Evolutionary conservation across 2,329 filamentous ascomycete species (phyloP), one percentile per base, ranked within the genome.

Genomic region (Arthroderma sp.): DNA sequence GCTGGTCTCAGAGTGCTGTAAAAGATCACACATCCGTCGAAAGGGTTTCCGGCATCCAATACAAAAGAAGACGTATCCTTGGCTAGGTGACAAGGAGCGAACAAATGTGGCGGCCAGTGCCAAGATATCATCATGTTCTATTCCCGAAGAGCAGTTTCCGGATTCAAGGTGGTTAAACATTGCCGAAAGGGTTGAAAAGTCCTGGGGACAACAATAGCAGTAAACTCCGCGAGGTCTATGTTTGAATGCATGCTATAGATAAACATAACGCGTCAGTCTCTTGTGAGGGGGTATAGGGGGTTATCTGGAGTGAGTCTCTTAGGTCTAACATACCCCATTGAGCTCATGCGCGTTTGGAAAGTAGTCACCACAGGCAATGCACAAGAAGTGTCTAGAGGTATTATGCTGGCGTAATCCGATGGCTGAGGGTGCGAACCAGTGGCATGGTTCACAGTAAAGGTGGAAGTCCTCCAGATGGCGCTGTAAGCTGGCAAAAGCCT

Each of bases 161-260:
- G 63, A 64, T 47, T 65, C 64, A 9, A 65, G 56, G 39, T 65
- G 64, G 35, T 63, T 63, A 55, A 65, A 65, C 23, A 59, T 51
- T 0, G 61, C 61, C 1, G 64, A 62, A 15, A 62, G 54, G 1
- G 61, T 56, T 3, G 55, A 51, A 39, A 65, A 65, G 13, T 57
- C 55, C n/a, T 59, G 44, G 2, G 43, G 15, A 21, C 63, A 66
- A 19, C 64, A 60, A 39, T 60, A 58, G 43, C 63, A 65, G 8
- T 38, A 7, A 3, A 63, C 59, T 2, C 39, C 60, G 25, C 56
- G 49, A 9, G 60, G 63, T 9, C 63, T 58, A 17, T 65, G 62
- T 6, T 54, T 56, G 52, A 58, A 58, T 4, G 56, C 59, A 56
- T 64, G 62, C 41, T 61, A 28, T 17, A 58, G 19, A 31, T n/a